These are phyloP conservation scores for Saccharum officinarum DNA, from an alignment of 176 grass and related monocot genomes.

Conservation along the genomic window DNA sequence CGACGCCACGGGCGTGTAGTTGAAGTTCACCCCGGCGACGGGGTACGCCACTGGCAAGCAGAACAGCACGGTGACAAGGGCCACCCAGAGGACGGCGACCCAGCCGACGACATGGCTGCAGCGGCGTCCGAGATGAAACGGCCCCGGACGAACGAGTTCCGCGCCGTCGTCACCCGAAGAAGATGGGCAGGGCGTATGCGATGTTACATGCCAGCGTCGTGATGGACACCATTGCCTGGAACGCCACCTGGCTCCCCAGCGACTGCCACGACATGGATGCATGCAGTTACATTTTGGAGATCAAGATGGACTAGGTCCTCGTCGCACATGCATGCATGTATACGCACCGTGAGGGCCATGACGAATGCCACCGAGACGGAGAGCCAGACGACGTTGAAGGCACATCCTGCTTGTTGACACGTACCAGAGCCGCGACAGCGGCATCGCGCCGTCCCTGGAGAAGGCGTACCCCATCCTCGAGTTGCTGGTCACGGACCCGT, in stretches of 20 bases:
- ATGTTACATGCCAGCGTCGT: slow-evolving; percentile 64
- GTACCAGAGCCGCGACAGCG: slow-evolving; percentile 50
- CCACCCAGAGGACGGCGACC: slow-evolving; percentile 68
- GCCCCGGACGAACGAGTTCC: slow-evolving; percentile 50
- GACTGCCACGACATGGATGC: slow-evolving; percentile 38
- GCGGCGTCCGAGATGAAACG: slow-evolving; percentile 66
- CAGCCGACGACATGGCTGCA: slow-evolving; percentile 43
- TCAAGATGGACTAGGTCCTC: not conserved
- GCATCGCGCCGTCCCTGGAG: slow-evolving; percentile 74
- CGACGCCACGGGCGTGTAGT: slow-evolving; percentile 77
- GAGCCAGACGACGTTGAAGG: slow-evolving; percentile 78
- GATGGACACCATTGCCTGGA: slow-evolving; percentile 81
- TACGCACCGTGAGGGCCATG: slow-evolving; percentile 59
- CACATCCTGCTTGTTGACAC: slow-evolving; percentile 63
- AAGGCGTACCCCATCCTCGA: slow-evolving; percentile 81
- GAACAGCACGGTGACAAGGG: slow-evolving; percentile 64
- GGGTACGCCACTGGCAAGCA: slow-evolving; percentile 76
- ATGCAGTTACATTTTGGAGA: too few relatives aligned
- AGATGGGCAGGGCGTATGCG: slow-evolving; percentile 74
- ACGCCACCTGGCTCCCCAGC: slow-evolving; percentile 73
- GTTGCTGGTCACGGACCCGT: slow-evolving; percentile 53
- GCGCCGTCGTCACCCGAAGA: slow-evolving; percentile 70
- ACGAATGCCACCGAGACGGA: slow-evolving; percentile 55
- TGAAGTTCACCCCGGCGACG: slow-evolving; percentile 53
- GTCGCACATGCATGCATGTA: too few relatives aligned